phyloP scores from a whole-genome alignment of 139 green algal genomes.

The Desmodesmus armatus region DNA sequence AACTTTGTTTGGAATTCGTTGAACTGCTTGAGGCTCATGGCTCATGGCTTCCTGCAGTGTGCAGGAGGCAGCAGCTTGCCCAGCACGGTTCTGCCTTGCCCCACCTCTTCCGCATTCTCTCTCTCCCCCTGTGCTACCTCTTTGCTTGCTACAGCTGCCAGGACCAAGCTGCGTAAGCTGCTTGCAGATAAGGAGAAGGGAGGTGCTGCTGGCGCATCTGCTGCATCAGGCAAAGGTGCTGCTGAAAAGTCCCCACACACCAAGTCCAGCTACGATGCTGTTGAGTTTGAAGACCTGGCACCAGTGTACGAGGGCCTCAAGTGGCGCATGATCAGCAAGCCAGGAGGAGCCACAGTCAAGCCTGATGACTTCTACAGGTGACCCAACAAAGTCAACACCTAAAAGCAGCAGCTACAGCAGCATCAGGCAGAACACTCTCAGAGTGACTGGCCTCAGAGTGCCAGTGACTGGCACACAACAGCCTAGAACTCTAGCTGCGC shows the following conservation, averaged over 20 bases:
- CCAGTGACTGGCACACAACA: background rate
- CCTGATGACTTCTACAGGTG: conserved; percentile 59
- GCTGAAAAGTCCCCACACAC: conserved; percentile 69
- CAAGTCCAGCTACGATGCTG: conserved; percentile 77
- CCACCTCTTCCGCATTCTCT: too few species aligned
- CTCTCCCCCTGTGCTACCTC: too few species aligned
- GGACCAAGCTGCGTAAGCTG: conserved; percentile 76
- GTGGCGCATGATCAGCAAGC: conserved; percentile 91
- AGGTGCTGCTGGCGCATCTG: conserved; percentile 20
- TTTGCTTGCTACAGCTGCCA: conserved; percentile 67
- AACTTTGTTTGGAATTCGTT: too few species aligned
- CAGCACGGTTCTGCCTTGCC: too few species aligned
- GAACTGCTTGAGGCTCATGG: too few species aligned
- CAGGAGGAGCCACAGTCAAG: conserved; percentile 90
- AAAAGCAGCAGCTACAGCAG: background rate
- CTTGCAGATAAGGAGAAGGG: conserved; percentile 32
- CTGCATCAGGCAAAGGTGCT: conserved; percentile 27
- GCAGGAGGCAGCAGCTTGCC: too few species aligned
- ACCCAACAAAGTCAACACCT: background rate
- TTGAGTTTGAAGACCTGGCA: conserved; percentile 74
- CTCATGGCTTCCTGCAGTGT: too few species aligned
- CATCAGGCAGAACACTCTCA: too few species aligned
- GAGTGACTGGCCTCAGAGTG: background rate
- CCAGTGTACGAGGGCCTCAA: conserved; percentile 83
- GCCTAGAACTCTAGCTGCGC: too few species aligned